Percentiles rank a stretch among this genome's conserved stretches.
These are phyloP conservation scores for Decorospora gaudefroyi DNA, from an alignment of 2,329 filamentous ascomycete genomes.

Conservation along the genomic window DNA sequence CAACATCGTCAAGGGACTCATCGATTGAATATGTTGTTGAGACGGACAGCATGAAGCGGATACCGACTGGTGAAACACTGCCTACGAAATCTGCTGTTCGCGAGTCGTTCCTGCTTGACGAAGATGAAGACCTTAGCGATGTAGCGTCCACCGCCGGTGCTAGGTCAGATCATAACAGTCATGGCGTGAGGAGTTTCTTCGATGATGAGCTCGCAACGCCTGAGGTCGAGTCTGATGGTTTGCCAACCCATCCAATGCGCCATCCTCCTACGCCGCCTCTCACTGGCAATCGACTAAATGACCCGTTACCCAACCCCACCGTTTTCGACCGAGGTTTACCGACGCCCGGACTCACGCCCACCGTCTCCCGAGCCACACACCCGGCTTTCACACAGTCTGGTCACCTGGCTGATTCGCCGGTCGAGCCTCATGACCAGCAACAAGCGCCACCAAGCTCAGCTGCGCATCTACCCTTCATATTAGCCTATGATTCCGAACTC, in stretches of 20 bases:
- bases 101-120: constrained; percentile 57
- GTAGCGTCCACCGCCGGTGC: constrained; percentile 58
- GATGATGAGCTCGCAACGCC: constrained; percentile 52
- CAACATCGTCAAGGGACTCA: constrained; percentile 50
- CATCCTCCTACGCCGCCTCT: constrained; percentile 53
- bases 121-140: constrained; percentile 61
- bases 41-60: constrained; percentile 57
- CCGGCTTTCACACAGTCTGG: constrained; percentile 22
- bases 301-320: constrained; percentile 32
- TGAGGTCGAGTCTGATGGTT: constrained; percentile 37
- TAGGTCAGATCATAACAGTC: constrained; percentile 42
- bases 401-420: constrained; percentile 28
- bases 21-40: constrained; percentile 58
- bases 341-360: constrained; percentile 47
- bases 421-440: constrained; percentile 29
- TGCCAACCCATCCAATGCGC: constrained; percentile 42
- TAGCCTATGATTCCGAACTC: constrained; percentile 78
- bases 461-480: constrained; percentile 73
- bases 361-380: constrained; percentile 32
- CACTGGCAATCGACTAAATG: constrained; percentile 43
- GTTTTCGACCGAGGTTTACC: constrained; percentile 44
- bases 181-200: constrained; percentile 55
- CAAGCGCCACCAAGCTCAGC: constrained; percentile 12
- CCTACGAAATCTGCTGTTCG: constrained; percentile 41
- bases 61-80: constrained; percentile 51